Percentiles rank a stretch among this genome's conserved stretches.
Conservation (phyloP, 257 asterid species). For the Buddleja alternifolia region DNA sequence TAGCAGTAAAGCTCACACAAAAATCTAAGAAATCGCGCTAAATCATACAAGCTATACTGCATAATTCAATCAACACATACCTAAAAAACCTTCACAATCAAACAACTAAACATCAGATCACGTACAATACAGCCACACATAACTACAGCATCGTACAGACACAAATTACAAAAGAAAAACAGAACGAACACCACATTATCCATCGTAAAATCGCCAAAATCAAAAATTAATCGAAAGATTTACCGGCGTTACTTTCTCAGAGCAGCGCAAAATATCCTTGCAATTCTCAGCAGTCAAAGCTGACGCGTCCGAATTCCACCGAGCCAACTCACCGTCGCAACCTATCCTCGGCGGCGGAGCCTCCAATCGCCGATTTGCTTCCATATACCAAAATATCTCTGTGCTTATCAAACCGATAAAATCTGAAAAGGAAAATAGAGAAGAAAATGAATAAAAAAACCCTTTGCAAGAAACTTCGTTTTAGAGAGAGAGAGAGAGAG, state of each 20-base stretch:
- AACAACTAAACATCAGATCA: conserved; percentile 13
- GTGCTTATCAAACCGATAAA: conserved; percentile 4
- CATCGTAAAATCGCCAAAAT: neutral
- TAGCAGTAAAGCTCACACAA: neutral
- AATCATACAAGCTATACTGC: neutral
- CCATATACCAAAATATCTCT: conserved; percentile 38
- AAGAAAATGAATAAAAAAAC: neutral
- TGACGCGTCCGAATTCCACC: conserved; percentile 45
- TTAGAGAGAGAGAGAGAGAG: conserved; percentile 16
- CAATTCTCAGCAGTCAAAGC: conserved; percentile 45
- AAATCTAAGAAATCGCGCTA: neutral
- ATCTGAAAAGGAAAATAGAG: conserved; percentile 8
- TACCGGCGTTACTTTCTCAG: conserved; percentile 41
- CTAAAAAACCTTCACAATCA: neutral
- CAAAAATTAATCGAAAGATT: neutral
- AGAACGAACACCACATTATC: neutral
- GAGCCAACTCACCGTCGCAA: conserved; percentile 43
- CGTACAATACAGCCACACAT: conserved; percentile 10
- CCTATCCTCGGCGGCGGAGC: conserved; percentile 20
- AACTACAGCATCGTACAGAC: conserved; percentile 20
- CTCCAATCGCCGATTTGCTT: conserved; percentile 29
- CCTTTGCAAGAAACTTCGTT: conserved; percentile 12
- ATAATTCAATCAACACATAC: neutral
- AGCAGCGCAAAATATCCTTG: conserved; percentile 25
- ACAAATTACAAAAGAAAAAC: neutral